Conservation (phyloP, 2,329 filamentous ascomycete genomes). For the Coleophoma eucalyptorum region DNA sequence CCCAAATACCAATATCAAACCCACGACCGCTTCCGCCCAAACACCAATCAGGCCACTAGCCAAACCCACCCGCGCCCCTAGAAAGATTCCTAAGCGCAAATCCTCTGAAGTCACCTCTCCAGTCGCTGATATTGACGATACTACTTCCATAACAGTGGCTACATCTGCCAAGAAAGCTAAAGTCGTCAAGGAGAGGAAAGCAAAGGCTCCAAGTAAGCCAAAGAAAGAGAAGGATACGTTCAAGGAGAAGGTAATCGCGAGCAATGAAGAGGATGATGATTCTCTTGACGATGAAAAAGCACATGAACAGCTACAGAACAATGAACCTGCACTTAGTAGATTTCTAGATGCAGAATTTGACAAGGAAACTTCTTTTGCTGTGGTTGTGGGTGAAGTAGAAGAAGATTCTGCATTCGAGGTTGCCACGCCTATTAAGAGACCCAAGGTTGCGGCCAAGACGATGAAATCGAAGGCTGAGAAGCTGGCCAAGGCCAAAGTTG, state of each 20-base stretch:
- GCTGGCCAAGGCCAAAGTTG: not conserved
- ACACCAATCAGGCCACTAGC: not conserved
- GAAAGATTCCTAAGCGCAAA: not conserved
- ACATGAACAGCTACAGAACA: not conserved
- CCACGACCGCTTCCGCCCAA: too few relatives aligned
- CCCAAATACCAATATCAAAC: too few relatives aligned
- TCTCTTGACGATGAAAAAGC: not conserved
- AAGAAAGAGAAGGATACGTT: slow-evolving; percentile 11
- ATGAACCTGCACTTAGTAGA: too few relatives aligned
- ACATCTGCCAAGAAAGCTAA: not conserved
- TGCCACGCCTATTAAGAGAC: not conserved
- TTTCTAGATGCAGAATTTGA: not conserved
- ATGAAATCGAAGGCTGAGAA: slow-evolving; percentile 14
- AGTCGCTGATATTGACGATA: not conserved
- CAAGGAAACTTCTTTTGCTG: not conserved
- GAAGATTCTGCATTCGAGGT: not conserved
- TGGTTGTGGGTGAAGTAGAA: not conserved
- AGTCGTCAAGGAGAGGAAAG: not conserved
- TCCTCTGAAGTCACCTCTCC: not conserved
- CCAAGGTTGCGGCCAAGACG: too few relatives aligned
- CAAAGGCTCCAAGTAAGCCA: slow-evolving; percentile 6
- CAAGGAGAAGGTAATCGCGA: not conserved
- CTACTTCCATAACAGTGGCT: not conserved
- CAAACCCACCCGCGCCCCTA: not conserved
- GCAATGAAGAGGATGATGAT: not conserved